Conservation (phyloP, 805 yeast species). For the Brettanomyces anomalus region DNA sequence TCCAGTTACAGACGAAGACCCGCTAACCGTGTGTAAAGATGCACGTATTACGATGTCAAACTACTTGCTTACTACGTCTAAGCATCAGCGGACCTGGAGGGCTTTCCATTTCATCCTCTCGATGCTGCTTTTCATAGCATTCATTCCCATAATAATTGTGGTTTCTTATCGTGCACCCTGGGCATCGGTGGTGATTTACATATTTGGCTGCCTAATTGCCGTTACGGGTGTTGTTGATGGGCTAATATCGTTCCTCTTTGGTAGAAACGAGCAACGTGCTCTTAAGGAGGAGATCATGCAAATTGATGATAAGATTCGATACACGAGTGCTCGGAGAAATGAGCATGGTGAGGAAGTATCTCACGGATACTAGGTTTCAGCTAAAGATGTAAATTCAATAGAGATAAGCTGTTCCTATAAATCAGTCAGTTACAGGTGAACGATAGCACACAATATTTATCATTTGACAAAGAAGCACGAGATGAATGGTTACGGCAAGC, state of each 20-base stretch:
- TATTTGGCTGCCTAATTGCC: slow-evolving; percentile 46
- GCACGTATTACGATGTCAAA: slow-evolving; percentile 37
- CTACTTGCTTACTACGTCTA: slow-evolving; percentile 41
- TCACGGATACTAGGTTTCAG: no score
- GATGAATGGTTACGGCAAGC: no score
- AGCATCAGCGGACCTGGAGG: slow-evolving; percentile 59
- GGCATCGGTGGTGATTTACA: slow-evolving; percentile 57
- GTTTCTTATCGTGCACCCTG: slow-evolving; percentile 46
- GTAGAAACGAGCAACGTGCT: slow-evolving; percentile 72
- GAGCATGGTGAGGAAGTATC: no score
- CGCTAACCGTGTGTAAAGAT: slow-evolving; percentile 35
- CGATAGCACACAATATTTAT: no score
- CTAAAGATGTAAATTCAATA: no score
- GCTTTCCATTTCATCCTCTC: slow-evolving; percentile 54
- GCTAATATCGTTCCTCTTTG: slow-evolving; percentile 68
- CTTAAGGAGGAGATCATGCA: slow-evolving; percentile 67
- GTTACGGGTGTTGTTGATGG: slow-evolving; percentile 70
- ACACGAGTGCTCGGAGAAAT: not conserved
- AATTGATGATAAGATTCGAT: slow-evolving; percentile 30
- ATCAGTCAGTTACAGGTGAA: no score
- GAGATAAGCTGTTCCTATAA: no score
- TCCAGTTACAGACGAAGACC: not conserved
- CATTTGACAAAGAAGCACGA: no score
- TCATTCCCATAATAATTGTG: slow-evolving; percentile 49
- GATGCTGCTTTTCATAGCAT: slow-evolving; percentile 39